Percentiles rank a stretch among this genome's conserved stretches.
Evolutionary conservation across 768 basidiomycete species (phyloP).

Genomic region (Suillus plorans): DNA sequence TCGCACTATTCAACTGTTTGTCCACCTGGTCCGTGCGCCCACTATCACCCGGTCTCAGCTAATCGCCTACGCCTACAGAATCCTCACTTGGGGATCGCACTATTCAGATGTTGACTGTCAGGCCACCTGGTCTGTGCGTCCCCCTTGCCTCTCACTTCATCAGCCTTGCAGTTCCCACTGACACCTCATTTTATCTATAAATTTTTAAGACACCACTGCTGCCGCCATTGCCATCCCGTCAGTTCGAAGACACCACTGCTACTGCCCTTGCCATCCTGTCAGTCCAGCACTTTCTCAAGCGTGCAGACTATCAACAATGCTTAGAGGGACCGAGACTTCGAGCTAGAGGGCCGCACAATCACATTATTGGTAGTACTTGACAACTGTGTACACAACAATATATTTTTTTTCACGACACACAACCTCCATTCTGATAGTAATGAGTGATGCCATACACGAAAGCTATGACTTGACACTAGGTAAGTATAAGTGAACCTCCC

Average conservation of each 20-base stretch:
- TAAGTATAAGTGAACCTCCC: neutral
- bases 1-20: no score
- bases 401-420: neutral
- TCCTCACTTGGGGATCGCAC: no score
- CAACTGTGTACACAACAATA: neutral
- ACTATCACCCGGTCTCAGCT: conserved; percentile 4
- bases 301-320: neutral
- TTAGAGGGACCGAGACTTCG: neutral
- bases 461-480: neutral
- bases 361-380: neutral
- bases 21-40: no score
- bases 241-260: neutral
- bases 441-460: neutral
- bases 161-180: neutral
- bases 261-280: neutral
- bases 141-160: conserved; percentile 17
- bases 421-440: neutral
- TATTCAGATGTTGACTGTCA: no score
- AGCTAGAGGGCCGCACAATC: neutral
- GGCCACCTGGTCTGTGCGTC: conserved; percentile 24
- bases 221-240: neutral
- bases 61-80: no score
- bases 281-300: neutral
- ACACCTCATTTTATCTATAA: neutral
- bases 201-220: neutral